Evolutionary conservation across 2,329 filamentous ascomycete genomes (phyloP).

Genomic region (Ceratocystis papillata): DNA sequence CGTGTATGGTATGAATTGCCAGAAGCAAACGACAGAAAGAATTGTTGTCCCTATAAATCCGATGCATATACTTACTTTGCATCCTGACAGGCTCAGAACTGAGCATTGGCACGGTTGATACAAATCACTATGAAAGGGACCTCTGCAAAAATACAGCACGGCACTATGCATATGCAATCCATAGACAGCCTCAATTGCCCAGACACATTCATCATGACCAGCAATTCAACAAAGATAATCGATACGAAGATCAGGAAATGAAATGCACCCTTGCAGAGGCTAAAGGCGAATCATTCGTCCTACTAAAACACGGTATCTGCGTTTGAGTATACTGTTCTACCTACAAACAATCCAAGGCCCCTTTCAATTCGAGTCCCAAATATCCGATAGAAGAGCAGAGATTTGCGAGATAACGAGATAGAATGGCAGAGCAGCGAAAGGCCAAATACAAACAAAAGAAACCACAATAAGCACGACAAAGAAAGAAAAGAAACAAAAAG

Average conservation of each 20-base stretch:
- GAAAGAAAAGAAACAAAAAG: not conserved
- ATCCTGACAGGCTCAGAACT: no score
- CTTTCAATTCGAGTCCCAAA: not conserved
- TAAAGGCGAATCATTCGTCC: not conserved
- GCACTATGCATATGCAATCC: no score
- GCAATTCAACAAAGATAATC: not conserved
- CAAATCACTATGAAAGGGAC: no score
- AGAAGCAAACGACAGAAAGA: conserved; percentile 2
- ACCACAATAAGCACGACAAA: not conserved
- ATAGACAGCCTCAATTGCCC: no score
- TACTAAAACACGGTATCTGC: not conserved
- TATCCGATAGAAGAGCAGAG: not conserved
- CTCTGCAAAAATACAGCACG: no score
- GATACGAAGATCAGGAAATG: conserved; percentile 10
- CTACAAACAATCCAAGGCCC: not conserved
- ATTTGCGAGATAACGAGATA: not conserved
- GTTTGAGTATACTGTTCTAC: not conserved
- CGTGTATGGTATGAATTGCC: not conserved
- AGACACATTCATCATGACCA: no score
- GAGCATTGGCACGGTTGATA: no score
- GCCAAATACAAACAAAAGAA: not conserved
- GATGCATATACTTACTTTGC: no score
- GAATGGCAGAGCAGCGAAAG: not conserved
- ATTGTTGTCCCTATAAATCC: no score
- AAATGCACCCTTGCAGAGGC: not conserved